Evolutionary conservation across 768 basidiomycete species (phyloP), one percentile per base, ranked within the genome.

Genomic region (Boletus rubescentipes): DNA sequence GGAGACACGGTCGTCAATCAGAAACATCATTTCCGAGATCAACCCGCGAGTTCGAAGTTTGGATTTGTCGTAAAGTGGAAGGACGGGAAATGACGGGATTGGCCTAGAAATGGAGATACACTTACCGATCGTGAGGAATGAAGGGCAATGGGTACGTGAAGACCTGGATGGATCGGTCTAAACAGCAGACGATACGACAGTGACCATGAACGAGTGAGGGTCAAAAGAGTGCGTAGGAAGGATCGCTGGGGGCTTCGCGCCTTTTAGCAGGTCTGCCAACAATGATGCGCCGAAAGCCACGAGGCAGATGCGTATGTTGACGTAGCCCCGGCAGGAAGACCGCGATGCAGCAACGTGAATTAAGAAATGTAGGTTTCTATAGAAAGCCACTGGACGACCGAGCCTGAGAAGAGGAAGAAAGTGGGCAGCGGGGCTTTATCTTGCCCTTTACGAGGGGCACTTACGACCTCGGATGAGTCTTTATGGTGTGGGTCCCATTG

Each of bases 91-190:
- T 46, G 34, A 49, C 51, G 52, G 52, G 40, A 49, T 4, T n/a
- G 18, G 41, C 2, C 36, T 20, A 9, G 46, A 55, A 55, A 48
- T 32, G 31, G 57, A 15, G 44, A 40, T 5, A 5, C 12, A 60
- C 68, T 55, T 60, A 67, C 63, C 53, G 57, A 61, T 67, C 63
- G 64, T 70, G 53, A 64, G 29, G 48, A 58, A 54, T 37, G 46
- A 52, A 26, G 52, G 35, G 34, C 34, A 34, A 37, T 29, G 32
- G n/a, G 50, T 29, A 36, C 34, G 46, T 36, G 16, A 42, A 23
- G 29, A 44, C 34, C 37, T 39, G 23, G 11, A 12, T 18, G 10
- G 32, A 43, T 55, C 53, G 11, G 49, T 49, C 53, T 55, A 46
- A 39, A 38, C n/a, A 38, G 35, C 37, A 29, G 46, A 23, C 36